These are phyloP conservation scores for Apiotrichum porosum DNA, from an alignment of 1,284 basidiomycete genomes.

Conservation along the genomic window DNA sequence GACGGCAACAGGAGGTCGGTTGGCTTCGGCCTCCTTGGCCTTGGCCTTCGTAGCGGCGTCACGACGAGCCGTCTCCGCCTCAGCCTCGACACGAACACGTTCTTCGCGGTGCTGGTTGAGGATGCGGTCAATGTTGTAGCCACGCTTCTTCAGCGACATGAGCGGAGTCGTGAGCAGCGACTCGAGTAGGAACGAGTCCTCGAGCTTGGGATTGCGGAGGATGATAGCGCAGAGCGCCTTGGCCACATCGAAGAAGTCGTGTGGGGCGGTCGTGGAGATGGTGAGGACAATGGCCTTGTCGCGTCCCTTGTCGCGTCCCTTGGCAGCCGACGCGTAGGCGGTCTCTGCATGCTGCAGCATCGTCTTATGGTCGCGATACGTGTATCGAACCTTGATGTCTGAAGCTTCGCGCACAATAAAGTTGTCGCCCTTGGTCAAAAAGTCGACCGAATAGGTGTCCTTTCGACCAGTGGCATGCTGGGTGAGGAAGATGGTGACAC, in stretches of 20 bases:
- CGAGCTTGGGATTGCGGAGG: conserved; percentile 67
- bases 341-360: conserved; percentile 47
- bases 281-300: conserved; percentile 66
- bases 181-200: conserved; percentile 72
- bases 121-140: conserved; percentile 72
- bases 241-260: conserved; percentile 79
- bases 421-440: conserved; percentile 66
- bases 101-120: conserved; percentile 77
- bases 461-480: conserved; percentile 57
- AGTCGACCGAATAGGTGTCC: conserved; percentile 56
- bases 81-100: conserved; percentile 56
- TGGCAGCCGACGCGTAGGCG: conserved; percentile 66
- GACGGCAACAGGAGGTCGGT: no score
- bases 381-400: conserved; percentile 37
- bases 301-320: conserved; percentile 44
- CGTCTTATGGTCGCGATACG: conserved; percentile 28
- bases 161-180: conserved; percentile 81
- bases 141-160: conserved; percentile 69
- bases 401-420: conserved; percentile 59
- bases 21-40: no score
- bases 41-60: neutral
- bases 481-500: conserved; percentile 85
- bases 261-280: conserved; percentile 64
- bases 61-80: conserved; percentile 7
- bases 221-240: conserved; percentile 61